Conservation (phyloP, 2,329 filamentous ascomycete species). For the Fusarium staphyleae region DNA sequence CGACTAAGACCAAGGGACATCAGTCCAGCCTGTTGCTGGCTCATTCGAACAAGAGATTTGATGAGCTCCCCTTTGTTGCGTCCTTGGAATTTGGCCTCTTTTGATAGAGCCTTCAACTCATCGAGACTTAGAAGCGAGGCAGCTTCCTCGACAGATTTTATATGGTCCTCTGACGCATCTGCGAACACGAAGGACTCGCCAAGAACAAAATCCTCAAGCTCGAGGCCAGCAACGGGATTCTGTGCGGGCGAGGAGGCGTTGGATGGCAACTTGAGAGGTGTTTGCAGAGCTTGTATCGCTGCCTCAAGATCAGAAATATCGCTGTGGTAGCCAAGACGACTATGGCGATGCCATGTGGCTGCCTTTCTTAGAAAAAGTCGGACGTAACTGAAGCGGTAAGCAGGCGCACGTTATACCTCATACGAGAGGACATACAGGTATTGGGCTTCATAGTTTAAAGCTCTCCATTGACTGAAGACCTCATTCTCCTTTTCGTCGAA, state of each 20-base stretch:
- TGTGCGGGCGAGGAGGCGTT: constrained; percentile 14
- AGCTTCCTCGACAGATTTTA: constrained; percentile 83
- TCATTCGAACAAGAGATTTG: constrained; percentile 74
- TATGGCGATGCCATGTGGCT: constrained; percentile 86
- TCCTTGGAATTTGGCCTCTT: constrained; percentile 84
- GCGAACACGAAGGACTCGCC: constrained; percentile 75
- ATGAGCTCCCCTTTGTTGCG: constrained; percentile 87
- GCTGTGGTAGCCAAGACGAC: constrained; percentile 77
- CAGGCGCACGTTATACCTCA: neutral
- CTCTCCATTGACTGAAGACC: constrained; percentile 79
- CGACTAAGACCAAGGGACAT: constrained; percentile 71
- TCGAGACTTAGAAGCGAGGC: constrained; percentile 83
- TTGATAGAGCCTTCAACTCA: constrained; percentile 84
- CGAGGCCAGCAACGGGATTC: constrained; percentile 41
- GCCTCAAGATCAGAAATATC: constrained; percentile 78
- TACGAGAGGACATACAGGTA: constrained; percentile 71
- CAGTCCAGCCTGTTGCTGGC: constrained; percentile 78
- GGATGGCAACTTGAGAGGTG: constrained; percentile 60
- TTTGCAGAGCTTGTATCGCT: constrained; percentile 72
- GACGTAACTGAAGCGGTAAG: constrained; percentile 71
- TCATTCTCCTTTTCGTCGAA: constrained; percentile 81
- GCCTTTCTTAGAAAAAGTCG: constrained; percentile 92
- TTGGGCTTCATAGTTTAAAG: constrained; percentile 81
- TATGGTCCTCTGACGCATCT: constrained; percentile 75
- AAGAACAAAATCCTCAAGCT: constrained; percentile 55